These are phyloP conservation scores for Nannochloropsis oceanica DNA, from an alignment of 108 stramenopile genomes.

Conservation along the genomic window DNA sequence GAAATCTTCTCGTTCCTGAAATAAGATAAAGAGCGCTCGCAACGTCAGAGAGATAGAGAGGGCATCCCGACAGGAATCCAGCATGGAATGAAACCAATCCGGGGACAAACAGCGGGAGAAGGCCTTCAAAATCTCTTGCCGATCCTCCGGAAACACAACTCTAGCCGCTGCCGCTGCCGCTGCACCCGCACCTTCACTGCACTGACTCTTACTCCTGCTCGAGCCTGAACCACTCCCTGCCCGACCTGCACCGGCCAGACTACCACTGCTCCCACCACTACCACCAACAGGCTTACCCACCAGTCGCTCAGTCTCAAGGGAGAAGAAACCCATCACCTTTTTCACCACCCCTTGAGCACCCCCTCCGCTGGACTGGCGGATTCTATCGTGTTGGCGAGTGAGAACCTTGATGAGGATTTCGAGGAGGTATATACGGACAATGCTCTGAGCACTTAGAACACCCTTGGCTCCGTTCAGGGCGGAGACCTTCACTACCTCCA, in stretches of 20 bases:
- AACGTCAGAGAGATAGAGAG: constrained; percentile 12
- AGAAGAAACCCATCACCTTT: not conserved
- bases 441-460: constrained; percentile 18
- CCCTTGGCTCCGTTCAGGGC: not conserved
- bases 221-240: not conserved
- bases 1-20: constrained; percentile 16
- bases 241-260: not conserved
- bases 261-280: not conserved
- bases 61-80: constrained; percentile 17
- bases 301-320: not conserved
- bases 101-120: constrained; percentile 3
- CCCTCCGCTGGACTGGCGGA: not conserved
- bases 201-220: not conserved
- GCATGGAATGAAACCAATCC: constrained; percentile 22
- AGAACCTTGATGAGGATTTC: constrained; percentile 17
- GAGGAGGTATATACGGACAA: constrained; percentile 30
- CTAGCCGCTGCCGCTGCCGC: not conserved
- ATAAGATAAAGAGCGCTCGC: constrained; percentile 9
- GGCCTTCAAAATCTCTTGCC: not conserved
- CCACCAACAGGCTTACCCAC: not conserved
- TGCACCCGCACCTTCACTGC: too few species aligned
- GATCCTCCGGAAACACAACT: not conserved
- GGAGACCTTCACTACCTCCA: not conserved
- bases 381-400: not conserved
- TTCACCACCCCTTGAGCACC: not conserved